phyloP scores from a whole-genome alignment of 2,329 filamentous ascomycete species.

The Tolypocladium album region DNA sequence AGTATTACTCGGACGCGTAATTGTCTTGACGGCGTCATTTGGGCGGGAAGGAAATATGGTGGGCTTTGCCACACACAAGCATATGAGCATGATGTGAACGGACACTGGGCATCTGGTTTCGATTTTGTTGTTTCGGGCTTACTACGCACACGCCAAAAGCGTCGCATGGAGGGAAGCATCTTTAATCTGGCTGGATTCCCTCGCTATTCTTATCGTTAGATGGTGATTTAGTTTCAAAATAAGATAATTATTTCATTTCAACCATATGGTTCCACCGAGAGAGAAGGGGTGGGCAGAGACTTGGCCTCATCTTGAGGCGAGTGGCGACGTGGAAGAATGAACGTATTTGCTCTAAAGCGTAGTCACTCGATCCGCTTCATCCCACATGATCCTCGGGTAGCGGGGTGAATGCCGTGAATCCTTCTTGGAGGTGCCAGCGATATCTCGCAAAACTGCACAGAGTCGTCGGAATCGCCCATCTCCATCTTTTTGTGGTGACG shows the following conservation, averaged over 20 bases:
- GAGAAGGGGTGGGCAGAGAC: too few species aligned
- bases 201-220: not conserved
- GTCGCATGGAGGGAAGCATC: not conserved
- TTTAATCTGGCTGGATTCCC: not conserved
- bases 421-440: not conserved
- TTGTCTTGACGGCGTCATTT: not conserved
- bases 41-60: not conserved
- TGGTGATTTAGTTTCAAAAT: not conserved
- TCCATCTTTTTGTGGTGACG: too few species aligned
- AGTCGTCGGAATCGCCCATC: too few species aligned
- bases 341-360: too few species aligned
- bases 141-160: not conserved
- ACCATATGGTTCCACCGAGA: not conserved
- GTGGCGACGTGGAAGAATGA: too few species aligned
- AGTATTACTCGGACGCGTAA: conserved; percentile 45
- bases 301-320: too few species aligned
- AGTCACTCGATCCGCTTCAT: not conserved
- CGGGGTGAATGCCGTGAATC: not conserved
- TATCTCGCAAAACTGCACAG: not conserved
- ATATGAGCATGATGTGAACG: not conserved
- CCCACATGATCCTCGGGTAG: not conserved
- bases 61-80: not conserved
- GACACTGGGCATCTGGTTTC: not conserved
- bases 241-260: not conserved
- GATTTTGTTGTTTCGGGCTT: not conserved